Evolutionary conservation across 768 basidiomycete genomes (phyloP).

Genomic region (Boletus bicolor): DNA sequence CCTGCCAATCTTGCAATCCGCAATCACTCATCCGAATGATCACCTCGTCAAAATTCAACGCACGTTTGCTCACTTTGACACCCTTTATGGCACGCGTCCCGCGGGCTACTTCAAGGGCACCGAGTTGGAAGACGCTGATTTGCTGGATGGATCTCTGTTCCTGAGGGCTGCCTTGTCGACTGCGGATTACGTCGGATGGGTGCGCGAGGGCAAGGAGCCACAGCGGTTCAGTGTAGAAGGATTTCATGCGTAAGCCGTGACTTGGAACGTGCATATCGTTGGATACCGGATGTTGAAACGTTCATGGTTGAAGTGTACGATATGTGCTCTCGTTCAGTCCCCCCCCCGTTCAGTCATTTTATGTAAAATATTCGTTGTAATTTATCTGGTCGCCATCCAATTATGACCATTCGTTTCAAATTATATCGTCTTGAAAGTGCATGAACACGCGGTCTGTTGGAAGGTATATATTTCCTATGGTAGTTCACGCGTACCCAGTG

Average conservation of each 20-base stretch:
- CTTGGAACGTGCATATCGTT: no score
- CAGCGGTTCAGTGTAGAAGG: slow-evolving; percentile 28
- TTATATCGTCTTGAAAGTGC: background rate
- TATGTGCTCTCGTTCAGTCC: background rate
- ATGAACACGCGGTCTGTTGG: no score
- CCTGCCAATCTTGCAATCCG: slow-evolving; percentile 38
- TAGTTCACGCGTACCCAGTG: background rate
- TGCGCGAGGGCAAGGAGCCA: slow-evolving; percentile 33
- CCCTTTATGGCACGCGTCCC: slow-evolving; percentile 28
- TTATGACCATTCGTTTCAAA: background rate
- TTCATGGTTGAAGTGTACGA: background rate
- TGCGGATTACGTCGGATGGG: slow-evolving; percentile 37
- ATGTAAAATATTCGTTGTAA: no score
- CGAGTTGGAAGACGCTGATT: slow-evolving; percentile 29
- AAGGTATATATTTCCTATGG: no score
- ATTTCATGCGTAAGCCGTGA: slow-evolving; percentile 15
- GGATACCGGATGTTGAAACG: no score
- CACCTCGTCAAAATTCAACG: slow-evolving; percentile 35
- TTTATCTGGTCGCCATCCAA: background rate
- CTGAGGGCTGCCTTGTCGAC: slow-evolving; percentile 31
- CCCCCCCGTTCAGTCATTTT: background rate
- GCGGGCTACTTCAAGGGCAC: slow-evolving; percentile 29
- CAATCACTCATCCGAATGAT: slow-evolving; percentile 34
- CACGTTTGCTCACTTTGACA: slow-evolving; percentile 32
- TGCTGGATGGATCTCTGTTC: slow-evolving; percentile 37